Evolutionary conservation across 2,329 filamentous ascomycete species (phyloP), one percentile per base, ranked within the genome.

Genomic region (Colletotrichum navitas): DNA sequence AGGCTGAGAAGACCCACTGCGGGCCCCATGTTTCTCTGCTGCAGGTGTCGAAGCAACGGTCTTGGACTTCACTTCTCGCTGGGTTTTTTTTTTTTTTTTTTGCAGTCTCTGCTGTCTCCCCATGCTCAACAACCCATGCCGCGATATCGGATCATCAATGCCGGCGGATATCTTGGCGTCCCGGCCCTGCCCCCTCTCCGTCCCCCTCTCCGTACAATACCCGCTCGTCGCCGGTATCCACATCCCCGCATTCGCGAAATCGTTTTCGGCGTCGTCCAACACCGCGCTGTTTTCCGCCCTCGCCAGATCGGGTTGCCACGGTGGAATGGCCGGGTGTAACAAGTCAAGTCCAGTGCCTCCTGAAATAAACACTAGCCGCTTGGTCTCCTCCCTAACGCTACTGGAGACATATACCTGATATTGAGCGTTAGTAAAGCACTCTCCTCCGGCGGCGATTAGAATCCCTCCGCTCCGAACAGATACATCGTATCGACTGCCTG

Each of bases 81-180:
- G 34, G n/a, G n/a, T n/a, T n/a, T n/a, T n/a, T n/a, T n/a, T n/a
- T n/a, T n/a, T 59, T 5, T 29, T 43, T 34, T 10, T 10, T 10
- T 8, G 34, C 34, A 34, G 34, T 34, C 34, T 34, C 34, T 34
- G 7, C 6, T 4, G 21, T 5, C n/a, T 66, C 36, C 62, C 63
- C 64, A 55, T 36, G 21, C 52, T 43, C 32, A 36, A 16, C 51
- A 8, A 32, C 32, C 32, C 52, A 70, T 49, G 43, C 67, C 52
- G 54, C 51, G 24, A 43, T 54, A 59, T 45, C 39, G 63, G 29
- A 56, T 59, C 34, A 58, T 61, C 43, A 52, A 29, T 59, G 41
- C 61, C 66, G 52, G 66, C 52, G 43, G 52, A 5, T n/a, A 52
- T 43, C 61, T 68, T 68, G 66, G 61, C 66, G 43, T 58, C 24